A percentile compares a stretch with the other conserved stretches of the same genome.
These are phyloP conservation scores for Zygosaccharomyces gambellarensis DNA, from an alignment of 805 yeast genomes.

Conservation along the genomic window DNA sequence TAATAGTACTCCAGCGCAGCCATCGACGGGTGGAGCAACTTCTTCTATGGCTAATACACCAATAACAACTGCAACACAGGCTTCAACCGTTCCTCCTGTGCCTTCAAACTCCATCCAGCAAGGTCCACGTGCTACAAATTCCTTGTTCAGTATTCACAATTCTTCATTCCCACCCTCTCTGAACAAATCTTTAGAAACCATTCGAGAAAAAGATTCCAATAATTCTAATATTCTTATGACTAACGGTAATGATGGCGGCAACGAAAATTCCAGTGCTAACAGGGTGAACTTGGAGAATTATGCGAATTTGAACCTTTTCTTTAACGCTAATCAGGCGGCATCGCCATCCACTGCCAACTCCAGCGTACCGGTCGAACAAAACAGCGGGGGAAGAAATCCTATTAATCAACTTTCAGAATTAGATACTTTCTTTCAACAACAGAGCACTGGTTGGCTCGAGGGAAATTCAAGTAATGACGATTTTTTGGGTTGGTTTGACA, in stretches of 20 bases:
- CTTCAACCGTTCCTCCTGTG: slow-evolving; percentile 2
- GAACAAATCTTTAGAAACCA: slow-evolving; percentile 11
- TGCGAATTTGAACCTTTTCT: slow-evolving; percentile 18
- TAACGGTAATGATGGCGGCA: slow-evolving; percentile 1
- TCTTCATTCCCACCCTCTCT: slow-evolving; percentile 13
- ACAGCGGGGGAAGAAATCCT: neutral
- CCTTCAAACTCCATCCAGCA: neutral
- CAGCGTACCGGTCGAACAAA: slow-evolving; percentile 6
- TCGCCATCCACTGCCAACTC: slow-evolving; percentile 3
- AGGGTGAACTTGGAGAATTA: slow-evolving; percentile 9
- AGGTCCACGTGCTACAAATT: slow-evolving; percentile 3
- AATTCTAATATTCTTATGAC: slow-evolving; percentile 4
- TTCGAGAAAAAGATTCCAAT: slow-evolving; percentile 2
- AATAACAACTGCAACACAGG: neutral
- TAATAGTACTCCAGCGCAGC: slow-evolving; percentile 8
- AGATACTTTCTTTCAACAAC: slow-evolving; percentile 70
- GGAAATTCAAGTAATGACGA: slow-evolving; percentile 65
- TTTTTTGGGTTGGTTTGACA: slow-evolving; percentile 90
- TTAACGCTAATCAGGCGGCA: slow-evolving; percentile 8
- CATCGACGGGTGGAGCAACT: neutral
- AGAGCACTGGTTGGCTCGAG: slow-evolving; percentile 81
- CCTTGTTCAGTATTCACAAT: slow-evolving; percentile 20
- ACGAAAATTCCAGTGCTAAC: neutral
- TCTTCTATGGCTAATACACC: slow-evolving; percentile 1
- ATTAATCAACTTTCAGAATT: slow-evolving; percentile 26